Base-by-base conservation (phyloP, 179 eudicot genomes). In the Camellia oleifera region DNA sequence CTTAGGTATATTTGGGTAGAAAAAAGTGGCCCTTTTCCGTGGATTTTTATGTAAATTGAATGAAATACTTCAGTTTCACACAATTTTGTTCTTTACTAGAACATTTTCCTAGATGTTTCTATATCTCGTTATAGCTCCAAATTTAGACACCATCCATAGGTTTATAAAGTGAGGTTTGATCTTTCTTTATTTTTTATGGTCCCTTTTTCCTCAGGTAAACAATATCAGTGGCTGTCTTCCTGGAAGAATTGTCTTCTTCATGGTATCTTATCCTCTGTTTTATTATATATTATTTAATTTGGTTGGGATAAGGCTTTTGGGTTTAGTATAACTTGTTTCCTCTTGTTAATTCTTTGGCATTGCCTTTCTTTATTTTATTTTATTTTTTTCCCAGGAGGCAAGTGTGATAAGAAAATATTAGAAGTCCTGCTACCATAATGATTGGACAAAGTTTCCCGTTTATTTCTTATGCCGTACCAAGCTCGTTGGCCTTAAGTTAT, bases 171-270 rank as follows among this genome's bases (percentile, higher is more conserved):
- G 60, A 58, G 46, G 40, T 64, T 58, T 62, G 61, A 44, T 74
- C 23, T 79, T 71, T 50, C 76, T 82, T 53, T 57, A 66, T 80
- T 61, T 56, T 26, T 32, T 32, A 1, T 32, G 40, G 40, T 32
- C 40, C 40, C 2, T 32, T 32, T 32, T 32, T 32, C 40, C 58
- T 74, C 90, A 96, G 99, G 98, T 96, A 81, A 94, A 96, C 83
- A 96, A 96, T 87, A 94, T 96, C 81, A 94, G 99, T 80, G 99
- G 99, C 77, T 96, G 94, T 83, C 98, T 96, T 87, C 99, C 98
- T 42, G 99, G 99, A 73, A 86, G 99, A 57, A 96, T 96, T 81
- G 99, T 96, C 42, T 96, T 96, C 85, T 96, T 96, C 89, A 84
- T 96, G 97, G 99, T 96, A 92, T 80, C 90, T 76, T 53, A 60